Percentiles rank a stretch among this genome's conserved stretches.
Conservation (phyloP, 768 basidiomycete genomes). For the Hericium rajendrae region DNA sequence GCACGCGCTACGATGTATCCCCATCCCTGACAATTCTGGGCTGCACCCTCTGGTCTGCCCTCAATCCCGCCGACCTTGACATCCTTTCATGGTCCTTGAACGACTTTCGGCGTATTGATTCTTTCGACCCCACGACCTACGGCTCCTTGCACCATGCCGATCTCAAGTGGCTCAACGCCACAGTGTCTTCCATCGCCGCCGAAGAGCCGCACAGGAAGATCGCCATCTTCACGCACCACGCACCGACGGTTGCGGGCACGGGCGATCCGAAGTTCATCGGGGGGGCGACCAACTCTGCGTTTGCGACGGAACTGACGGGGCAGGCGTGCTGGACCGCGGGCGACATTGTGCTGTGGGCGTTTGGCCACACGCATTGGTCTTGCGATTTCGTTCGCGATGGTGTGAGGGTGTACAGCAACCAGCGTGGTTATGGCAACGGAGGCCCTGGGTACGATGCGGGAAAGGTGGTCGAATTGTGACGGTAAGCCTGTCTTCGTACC, state of each 20-base stretch:
- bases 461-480: not conserved
- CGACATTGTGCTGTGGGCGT: slow-evolving; percentile 26
- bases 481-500: too few relatives aligned
- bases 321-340: slow-evolving; percentile 20
- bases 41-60: slow-evolving; percentile 30
- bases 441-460: not conserved
- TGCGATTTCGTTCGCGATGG: slow-evolving; percentile 27
- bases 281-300: slow-evolving; percentile 20
- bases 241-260: slow-evolving; percentile 28
- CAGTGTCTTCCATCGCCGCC: slow-evolving; percentile 16
- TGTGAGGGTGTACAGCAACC: slow-evolving; percentile 28
- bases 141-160: slow-evolving; percentile 21
- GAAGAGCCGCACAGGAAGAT: slow-evolving; percentile 23
- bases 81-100: slow-evolving; percentile 20
- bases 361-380: slow-evolving; percentile 32
- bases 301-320: slow-evolving; percentile 24
- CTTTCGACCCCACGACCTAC: slow-evolving; percentile 19
- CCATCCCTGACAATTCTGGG: slow-evolving; percentile 28
- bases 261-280: slow-evolving; percentile 22
- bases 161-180: slow-evolving; percentile 23
- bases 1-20: slow-evolving; percentile 25
- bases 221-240: slow-evolving; percentile 31
- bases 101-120: slow-evolving; percentile 26
- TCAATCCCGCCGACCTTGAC: slow-evolving; percentile 21
- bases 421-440: slow-evolving; percentile 22